phyloP scores from a whole-genome alignment of 495 filamentous ascomycete species.

The Xylaria intraflava region DNA sequence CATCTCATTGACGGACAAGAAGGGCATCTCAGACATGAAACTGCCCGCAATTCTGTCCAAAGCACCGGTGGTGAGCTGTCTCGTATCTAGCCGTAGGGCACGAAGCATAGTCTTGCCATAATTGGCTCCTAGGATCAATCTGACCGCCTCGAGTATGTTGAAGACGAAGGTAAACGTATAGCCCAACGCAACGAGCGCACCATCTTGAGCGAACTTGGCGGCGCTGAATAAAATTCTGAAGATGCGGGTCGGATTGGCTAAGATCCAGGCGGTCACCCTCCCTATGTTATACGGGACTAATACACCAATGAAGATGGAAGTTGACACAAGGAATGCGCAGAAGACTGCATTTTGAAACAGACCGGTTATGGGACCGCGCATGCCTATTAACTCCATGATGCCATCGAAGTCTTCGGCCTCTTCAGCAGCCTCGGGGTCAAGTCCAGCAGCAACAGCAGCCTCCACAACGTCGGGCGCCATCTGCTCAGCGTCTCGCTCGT shows the following conservation, averaged over 20 bases:
- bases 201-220: conserved; percentile 60
- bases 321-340: conserved; percentile 79
- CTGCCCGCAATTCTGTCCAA: conserved; percentile 32
- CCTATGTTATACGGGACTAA: conserved; percentile 90
- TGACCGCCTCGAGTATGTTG: conserved; percentile 18
- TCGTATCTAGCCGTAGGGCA: conserved; percentile 14
- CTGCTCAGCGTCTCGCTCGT: conserved; percentile 22
- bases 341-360: conserved; percentile 93
- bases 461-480: conserved; percentile 31
- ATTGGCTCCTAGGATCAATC: conserved; percentile 13
- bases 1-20: conserved; percentile 36
- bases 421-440: conserved; percentile 53
- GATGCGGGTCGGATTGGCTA: conserved; percentile 74
- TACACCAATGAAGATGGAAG: conserved; percentile 75
- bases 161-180: conserved; percentile 22
- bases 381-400: conserved; percentile 90
- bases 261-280: conserved; percentile 68
- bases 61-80: conserved; percentile 20
- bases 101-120: conserved; percentile 15
- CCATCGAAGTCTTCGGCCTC: conserved; percentile 97
- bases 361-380: conserved; percentile 86
- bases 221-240: conserved; percentile 60
- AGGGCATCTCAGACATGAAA: conserved; percentile 32
- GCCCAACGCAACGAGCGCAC: conserved; percentile 33
- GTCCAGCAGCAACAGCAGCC: conserved; percentile 35